A percentile compares a stretch with the other conserved stretches of the same genome.
Conservation (phyloP, 1,284 basidiomycete species). For the Xanthoconium separans region DNA sequence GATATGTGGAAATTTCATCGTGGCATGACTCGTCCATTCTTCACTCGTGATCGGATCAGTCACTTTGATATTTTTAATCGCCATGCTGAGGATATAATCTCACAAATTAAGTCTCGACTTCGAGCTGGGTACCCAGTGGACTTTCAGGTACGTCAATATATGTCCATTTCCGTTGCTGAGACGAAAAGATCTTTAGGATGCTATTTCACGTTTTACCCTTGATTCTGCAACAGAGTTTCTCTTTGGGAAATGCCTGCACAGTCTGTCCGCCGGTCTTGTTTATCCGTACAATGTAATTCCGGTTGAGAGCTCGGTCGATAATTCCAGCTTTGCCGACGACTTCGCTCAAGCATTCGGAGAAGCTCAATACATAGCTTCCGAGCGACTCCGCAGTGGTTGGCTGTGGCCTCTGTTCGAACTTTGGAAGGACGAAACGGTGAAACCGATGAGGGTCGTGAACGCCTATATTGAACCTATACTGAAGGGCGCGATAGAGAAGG, state of each 20-base stretch:
- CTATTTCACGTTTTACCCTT: slow-evolving; percentile 45
- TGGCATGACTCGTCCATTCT: slow-evolving; percentile 57
- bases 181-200: slow-evolving; percentile 44
- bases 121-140: slow-evolving; percentile 45
- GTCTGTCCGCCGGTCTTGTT: slow-evolving; percentile 41
- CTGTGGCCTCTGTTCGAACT: slow-evolving; percentile 54
- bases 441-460: slow-evolving; percentile 48
- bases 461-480: slow-evolving; percentile 52
- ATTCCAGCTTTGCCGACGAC: slow-evolving; percentile 15
- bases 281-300: slow-evolving; percentile 40
- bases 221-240: slow-evolving; percentile 53
- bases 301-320: slow-evolving; percentile 6
- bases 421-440: slow-evolving; percentile 41
- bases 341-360: slow-evolving; percentile 34
- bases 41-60: slow-evolving; percentile 49
- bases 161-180: not conserved
- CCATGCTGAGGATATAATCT: slow-evolving; percentile 43
- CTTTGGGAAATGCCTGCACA: slow-evolving; percentile 41
- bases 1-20: slow-evolving; percentile 61
- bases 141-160: slow-evolving; percentile 33
- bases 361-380: slow-evolving; percentile 40
- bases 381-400: slow-evolving; percentile 38
- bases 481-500: slow-evolving; percentile 43
- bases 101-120: slow-evolving; percentile 41
- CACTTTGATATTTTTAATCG: slow-evolving; percentile 56